phyloP scores from a whole-genome alignment of 768 basidiomycete genomes.

The Agrocybe chaxingu region DNA sequence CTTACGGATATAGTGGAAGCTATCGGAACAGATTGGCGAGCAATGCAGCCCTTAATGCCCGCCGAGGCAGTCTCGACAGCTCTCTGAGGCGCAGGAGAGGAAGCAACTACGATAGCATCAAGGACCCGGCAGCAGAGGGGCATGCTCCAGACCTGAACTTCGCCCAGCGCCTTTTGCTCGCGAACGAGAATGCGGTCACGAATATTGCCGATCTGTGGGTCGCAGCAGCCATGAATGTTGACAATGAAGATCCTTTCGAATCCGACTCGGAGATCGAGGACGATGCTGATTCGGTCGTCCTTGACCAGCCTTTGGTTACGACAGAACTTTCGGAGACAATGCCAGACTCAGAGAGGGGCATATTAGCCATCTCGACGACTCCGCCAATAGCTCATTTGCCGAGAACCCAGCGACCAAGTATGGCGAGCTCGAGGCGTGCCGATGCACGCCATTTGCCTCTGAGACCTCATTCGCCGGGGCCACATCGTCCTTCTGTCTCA shows the following conservation, averaged over 20 bases:
- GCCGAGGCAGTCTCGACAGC: slow-evolving; percentile 55
- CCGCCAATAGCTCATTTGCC: slow-evolving; percentile 22
- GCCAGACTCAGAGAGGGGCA: not conserved
- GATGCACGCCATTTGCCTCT: slow-evolving; percentile 27
- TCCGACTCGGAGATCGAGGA: slow-evolving; percentile 43
- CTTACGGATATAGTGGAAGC: slow-evolving; percentile 69
- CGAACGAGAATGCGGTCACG: slow-evolving; percentile 93
- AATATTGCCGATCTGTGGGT: slow-evolving; percentile 98
- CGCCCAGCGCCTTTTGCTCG: slow-evolving; percentile 83
- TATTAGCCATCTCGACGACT: slow-evolving; percentile 2
- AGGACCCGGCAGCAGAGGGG: slow-evolving; percentile 32
- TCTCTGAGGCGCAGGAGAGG: slow-evolving; percentile 50
- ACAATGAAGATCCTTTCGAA: slow-evolving; percentile 82
- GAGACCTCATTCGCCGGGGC: slow-evolving; percentile 23
- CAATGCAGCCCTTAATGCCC: slow-evolving; percentile 37
- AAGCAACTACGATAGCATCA: slow-evolving; percentile 43
- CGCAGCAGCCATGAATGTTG: slow-evolving; percentile 92
- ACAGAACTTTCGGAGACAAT: not conserved
- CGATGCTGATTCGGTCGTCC: slow-evolving; percentile 27
- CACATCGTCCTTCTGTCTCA: slow-evolving; percentile 30
- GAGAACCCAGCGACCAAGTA: slow-evolving; percentile 27
- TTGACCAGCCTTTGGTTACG: slow-evolving; percentile 7
- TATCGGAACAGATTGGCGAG: slow-evolving; percentile 57
- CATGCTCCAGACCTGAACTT: slow-evolving; percentile 65
- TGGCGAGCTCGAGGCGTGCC: slow-evolving; percentile 23